Evolutionary conservation across 306 rosid genomes (phyloP), one percentile per base, ranked within the genome.

Genomic region (Alnus glutinosa): DNA sequence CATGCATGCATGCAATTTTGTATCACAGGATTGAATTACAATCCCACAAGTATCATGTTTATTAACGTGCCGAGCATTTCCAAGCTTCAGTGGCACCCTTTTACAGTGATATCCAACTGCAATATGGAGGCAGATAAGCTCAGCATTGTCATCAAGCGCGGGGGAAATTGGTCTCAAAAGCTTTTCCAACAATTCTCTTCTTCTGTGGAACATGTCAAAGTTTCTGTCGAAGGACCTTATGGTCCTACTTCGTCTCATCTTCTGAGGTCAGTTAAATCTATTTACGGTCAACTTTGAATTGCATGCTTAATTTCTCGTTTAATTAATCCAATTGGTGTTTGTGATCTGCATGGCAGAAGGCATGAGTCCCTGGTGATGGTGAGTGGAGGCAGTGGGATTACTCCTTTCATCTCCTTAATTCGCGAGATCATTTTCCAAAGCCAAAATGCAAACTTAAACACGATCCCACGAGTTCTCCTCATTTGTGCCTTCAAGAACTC

Each of bases 1-100:
- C 44, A 39, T 3, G 28, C 28, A 23, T 23, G 28, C 28, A 39
- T n/a, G 51, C 49, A 6, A 61, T 71, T 23, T 71, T 77, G 12
- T 10, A 34, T 34, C 37, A 23, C 37, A 34, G 97, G 87, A 12
- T 86, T 92, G 70, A 32, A 49, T 50, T 85, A 89, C 74, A 90
- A 84, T 80, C 92, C 96, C 1, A 82, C 93, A 7, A 90, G 96
- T 82, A 63, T 86, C 18, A 71, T 92, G 85, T 89, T 86, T 72
- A 81, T 92, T 50, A 92, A 92, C 46, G 91, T 92, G 72, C 92
- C 96, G 0, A 81, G 74, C 47, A 75, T 92, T 77, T 92, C 97
- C 42, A 93, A 85, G 88, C 55, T 90, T 70, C 96, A 93, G 34
- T 93, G 97, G 96, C 97, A 93, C 75, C 96, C 97, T 42, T 93